Evolutionary conservation across 805 yeast genomes (phyloP).

Genomic region (Myxozyma monticola): DNA sequence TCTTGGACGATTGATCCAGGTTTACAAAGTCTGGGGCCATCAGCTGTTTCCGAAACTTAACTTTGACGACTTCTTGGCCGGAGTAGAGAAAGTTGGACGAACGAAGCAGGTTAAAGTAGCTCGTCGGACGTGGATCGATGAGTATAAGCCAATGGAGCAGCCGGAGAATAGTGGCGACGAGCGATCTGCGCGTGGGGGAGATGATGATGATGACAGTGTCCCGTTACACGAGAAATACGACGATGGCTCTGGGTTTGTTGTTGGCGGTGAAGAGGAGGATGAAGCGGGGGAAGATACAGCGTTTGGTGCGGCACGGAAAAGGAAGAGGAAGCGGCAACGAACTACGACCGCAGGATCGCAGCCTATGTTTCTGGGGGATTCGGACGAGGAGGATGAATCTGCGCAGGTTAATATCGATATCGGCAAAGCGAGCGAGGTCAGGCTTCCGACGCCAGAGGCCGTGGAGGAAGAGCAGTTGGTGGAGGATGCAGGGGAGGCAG

Average conservation of each 20-base stretch:
- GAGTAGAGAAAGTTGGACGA: constrained; percentile 53
- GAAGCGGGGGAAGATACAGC: background rate
- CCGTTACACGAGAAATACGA: constrained; percentile 4
- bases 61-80: constrained; percentile 64
- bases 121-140: constrained; percentile 20
- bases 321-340: background rate
- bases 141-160: constrained; percentile 11
- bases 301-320: background rate
- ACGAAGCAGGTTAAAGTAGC: constrained; percentile 43
- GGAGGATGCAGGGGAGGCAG: background rate
- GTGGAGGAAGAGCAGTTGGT: background rate
- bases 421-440: background rate
- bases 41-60: constrained; percentile 75
- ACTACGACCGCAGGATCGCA: constrained; percentile 3
- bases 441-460: background rate
- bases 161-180: background rate
- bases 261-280: constrained; percentile 3
- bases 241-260: constrained; percentile 21
- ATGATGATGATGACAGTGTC: background rate
- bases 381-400: constrained; percentile 1
- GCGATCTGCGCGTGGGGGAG: background rate
- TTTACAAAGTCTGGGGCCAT: constrained; percentile 77
- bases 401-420: background rate
- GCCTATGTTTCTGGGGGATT: constrained; percentile 2
- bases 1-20: constrained; percentile 50